Evolutionary conservation across 768 basidiomycete species (phyloP), one percentile per base, ranked within the genome.

Genomic region (Rhizopogon vinicolor): DNA sequence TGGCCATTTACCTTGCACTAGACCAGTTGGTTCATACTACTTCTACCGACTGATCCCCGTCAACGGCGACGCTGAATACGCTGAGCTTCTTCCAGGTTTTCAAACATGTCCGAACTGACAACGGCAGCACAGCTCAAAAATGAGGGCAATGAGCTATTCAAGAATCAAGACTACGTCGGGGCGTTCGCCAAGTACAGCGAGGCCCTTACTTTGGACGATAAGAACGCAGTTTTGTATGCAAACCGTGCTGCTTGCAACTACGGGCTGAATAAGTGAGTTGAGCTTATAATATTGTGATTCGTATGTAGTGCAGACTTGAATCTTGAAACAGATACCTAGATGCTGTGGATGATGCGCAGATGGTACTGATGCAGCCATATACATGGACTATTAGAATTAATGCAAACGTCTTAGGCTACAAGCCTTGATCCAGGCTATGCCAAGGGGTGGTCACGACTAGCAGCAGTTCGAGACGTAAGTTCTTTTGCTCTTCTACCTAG

Each of bases 201-300:
- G 51, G 78, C 78, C 14, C 76, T 80, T 60, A 63, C 66, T 44
- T 62, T 68, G 52, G 69, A 74, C 42, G 68, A 68, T 10, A 61
- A 63, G n/a, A 76, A 76, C 60, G 72, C 76, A 1, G 62, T 80
- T 8, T 62, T 78, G n/a, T 76, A 72, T 58, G 70, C 73, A 18
- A 80, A 80, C 60, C 72, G 78, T 13, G 75, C 78, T 6, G 78
- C 76, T 14, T 70, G 70, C 52, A 62, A 62, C 41, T 57, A 75
- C 39, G 64, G 63, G 1, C 58, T 77, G 64, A 71, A 74, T 52
- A 68, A 65, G 76, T 75, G 39, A 46, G 52, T 25, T 33, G 31
- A 25, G 25, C 25, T 25, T 33, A 33, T 33, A 8, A 33, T 33
- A 8, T 33, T 33, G 9, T 8, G 31, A 3, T 33, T 4, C 5